Percentiles rank a stretch among this genome's conserved stretches.
These are phyloP conservation scores for Solanum appendiculatum DNA, from an alignment of 257 asterid species.

Conservation along the genomic window DNA sequence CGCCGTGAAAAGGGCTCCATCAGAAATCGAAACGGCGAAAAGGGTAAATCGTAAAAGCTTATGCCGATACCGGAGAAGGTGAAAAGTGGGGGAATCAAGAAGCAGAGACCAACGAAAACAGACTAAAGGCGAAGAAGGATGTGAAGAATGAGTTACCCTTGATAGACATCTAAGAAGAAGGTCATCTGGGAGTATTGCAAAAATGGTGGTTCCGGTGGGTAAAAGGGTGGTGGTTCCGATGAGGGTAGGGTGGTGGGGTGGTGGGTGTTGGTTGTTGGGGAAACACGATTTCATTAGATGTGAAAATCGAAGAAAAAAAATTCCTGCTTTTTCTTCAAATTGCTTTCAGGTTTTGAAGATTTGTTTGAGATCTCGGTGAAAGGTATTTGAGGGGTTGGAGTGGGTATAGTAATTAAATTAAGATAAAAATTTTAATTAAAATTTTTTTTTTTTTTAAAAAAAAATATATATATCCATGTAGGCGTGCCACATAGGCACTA, in stretches of 20 bases:
- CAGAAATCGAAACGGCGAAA: constrained; percentile 45
- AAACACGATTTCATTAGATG: constrained; percentile 85
- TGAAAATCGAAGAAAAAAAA: constrained; percentile 59
- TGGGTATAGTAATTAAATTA: too few species aligned
- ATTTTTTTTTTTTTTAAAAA: too few species aligned
- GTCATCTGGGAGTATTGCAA: constrained; percentile 76
- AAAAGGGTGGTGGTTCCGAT: constrained; percentile 5
- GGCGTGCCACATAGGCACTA: too few species aligned
- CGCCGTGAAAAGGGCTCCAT: constrained; percentile 55
- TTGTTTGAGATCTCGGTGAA: neutral
- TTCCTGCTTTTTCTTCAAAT: too few species aligned
- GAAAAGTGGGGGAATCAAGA: constrained; percentile 50
- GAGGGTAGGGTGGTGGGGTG: constrained; percentile 11
- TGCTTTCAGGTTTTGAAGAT: neutral
- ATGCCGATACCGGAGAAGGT: constrained; percentile 47
- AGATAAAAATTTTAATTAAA: too few species aligned
- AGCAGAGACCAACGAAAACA: constrained; percentile 80
- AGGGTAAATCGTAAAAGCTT: constrained; percentile 38
- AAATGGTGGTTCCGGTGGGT: constrained; percentile 28
- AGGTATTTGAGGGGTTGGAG: neutral
- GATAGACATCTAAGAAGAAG: constrained; percentile 70
- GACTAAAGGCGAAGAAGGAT: constrained; percentile 59
- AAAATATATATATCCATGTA: too few species aligned
- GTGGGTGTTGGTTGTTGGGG: constrained; percentile 44
- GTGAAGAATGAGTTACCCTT: constrained; percentile 47